Evolutionary conservation across 2,329 filamentous ascomycete species (phyloP).

Genomic region (Fusarium palustre): DNA sequence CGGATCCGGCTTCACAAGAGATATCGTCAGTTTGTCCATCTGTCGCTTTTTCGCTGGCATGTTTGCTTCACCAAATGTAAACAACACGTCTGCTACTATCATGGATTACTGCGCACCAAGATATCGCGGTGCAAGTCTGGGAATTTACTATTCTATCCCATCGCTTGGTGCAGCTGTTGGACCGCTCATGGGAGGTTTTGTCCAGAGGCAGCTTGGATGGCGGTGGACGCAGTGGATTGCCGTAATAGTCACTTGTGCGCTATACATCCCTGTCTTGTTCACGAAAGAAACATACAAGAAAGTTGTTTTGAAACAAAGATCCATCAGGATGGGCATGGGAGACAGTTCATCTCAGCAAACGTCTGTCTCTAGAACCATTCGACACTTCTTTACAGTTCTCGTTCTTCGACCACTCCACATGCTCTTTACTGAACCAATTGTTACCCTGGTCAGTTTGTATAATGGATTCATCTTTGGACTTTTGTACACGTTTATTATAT

Average conservation of each 20-base stretch:
- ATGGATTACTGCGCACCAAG: slow-evolving; percentile 18
- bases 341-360: slow-evolving; percentile 33
- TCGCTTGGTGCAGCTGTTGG: slow-evolving; percentile 30
- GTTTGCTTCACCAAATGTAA: slow-evolving; percentile 34
- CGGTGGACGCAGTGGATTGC: slow-evolving; percentile 37
- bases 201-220: slow-evolving; percentile 19
- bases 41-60: slow-evolving; percentile 35
- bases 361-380: background rate
- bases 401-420: slow-evolving; percentile 31
- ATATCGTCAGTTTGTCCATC: background rate
- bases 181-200: slow-evolving; percentile 16
- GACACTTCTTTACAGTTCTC: slow-evolving; percentile 33
- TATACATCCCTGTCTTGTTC: slow-evolving; percentile 27
- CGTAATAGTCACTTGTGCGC: slow-evolving; percentile 2
- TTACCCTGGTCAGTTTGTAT: slow-evolving; percentile 28
- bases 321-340: slow-evolving; percentile 21
- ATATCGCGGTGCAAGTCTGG: slow-evolving; percentile 15
- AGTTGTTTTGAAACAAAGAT: slow-evolving; percentile 17
- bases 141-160: slow-evolving; percentile 31
- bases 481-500: slow-evolving; percentile 31
- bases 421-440: slow-evolving; percentile 29
- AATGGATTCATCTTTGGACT: slow-evolving; percentile 36
- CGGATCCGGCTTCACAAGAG: background rate
- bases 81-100: slow-evolving; percentile 33
- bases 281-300: slow-evolving; percentile 34